phyloP scores from a whole-genome alignment of 108 stramenopile genomes.

The Skeletonema marinoi region DNA sequence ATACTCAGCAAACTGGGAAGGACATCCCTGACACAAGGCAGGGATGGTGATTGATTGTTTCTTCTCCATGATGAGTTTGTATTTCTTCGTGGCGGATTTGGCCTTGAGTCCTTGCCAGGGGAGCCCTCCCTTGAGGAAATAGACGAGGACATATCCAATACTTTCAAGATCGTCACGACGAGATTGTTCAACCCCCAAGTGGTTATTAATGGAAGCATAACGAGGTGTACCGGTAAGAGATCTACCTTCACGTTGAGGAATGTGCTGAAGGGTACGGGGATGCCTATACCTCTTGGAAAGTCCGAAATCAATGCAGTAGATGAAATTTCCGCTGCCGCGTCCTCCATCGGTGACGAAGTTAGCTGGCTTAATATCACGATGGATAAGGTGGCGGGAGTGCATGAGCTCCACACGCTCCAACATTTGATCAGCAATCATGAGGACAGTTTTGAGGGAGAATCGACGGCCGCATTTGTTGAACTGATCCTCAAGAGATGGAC shows the following conservation, averaged over 20 bases:
- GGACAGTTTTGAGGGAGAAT: constrained; percentile 94
- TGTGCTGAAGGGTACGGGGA: constrained; percentile 97
- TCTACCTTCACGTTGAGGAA: constrained; percentile 96
- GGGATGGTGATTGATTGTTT: constrained; percentile 91
- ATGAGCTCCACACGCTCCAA: constrained; percentile 96
- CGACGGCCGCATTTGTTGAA: constrained; percentile 98
- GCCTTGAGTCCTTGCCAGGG: constrained; percentile 99
- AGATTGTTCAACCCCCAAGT: constrained; percentile 97
- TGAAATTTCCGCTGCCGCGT: constrained; percentile 85
- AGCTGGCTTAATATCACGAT: constrained; percentile 97
- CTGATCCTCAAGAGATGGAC: constrained; percentile 97
- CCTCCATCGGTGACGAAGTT: constrained; percentile 95
- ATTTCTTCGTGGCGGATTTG: constrained; percentile 92
- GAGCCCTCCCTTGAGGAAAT: constrained; percentile 97
- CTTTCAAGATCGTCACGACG: constrained; percentile 97
- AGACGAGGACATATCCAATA: constrained; percentile 97
- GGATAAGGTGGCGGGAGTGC: constrained; percentile 96
- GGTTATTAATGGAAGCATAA: constrained; percentile 98
- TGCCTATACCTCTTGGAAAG: constrained; percentile 97
- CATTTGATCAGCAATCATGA: constrained; percentile 98
- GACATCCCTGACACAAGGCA: constrained; percentile 96
- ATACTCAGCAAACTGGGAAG: constrained; percentile 97
- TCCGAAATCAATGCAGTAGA: constrained; percentile 99
- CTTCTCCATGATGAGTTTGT: constrained; percentile 96
- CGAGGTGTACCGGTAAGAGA: constrained; percentile 94